Conservation (phyloP, 768 basidiomycete genomes). For the Scleroderma citrinum region DNA sequence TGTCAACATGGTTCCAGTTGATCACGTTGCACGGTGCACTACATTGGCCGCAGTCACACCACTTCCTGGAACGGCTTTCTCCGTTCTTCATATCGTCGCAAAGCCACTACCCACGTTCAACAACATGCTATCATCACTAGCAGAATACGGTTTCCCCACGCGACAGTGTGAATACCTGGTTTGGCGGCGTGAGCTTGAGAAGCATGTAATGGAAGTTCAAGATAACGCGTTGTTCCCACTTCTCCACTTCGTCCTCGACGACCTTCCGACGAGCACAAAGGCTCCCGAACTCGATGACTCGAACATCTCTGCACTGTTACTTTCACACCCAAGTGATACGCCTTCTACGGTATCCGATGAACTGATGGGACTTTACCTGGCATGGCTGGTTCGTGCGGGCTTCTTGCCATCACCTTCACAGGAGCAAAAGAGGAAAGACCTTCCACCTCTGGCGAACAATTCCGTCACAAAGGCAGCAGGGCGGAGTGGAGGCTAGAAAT, state of each 20-base stretch:
- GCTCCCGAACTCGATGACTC: conserved; percentile 84
- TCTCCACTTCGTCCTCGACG: conserved; percentile 95
- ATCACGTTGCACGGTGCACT: conserved; percentile 86
- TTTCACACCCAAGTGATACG: conserved; percentile 30
- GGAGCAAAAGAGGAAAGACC: conserved; percentile 31
- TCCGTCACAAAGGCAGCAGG: conserved; percentile 58
- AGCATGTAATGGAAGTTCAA: conserved; percentile 89
- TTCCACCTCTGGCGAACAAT: conserved; percentile 42
- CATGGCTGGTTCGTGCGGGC: conserved; percentile 84
- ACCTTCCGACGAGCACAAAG: conserved; percentile 94
- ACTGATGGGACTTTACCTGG: conserved; percentile 81
- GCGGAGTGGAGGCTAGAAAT: conserved; percentile 49
- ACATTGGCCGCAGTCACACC: conserved; percentile 66
- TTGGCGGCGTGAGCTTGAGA: conserved; percentile 90
- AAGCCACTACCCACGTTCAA: conserved; percentile 88
- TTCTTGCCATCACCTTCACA: conserved; percentile 63
- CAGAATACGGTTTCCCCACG: conserved; percentile 74
- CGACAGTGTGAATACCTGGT: conserved; percentile 80
- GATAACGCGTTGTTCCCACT: conserved; percentile 98
- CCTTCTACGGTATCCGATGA: conserved; percentile 64
- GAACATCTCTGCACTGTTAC: conserved; percentile 68
- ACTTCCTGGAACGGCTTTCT: conserved; percentile 39
- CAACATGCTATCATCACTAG: conserved; percentile 66
- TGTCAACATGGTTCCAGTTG: conserved; percentile 96
- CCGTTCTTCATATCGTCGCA: conserved; percentile 82